Percentiles rank a stretch among this genome's conserved stretches.
phyloP scores from a whole-genome alignment of 768 basidiomycete species.

The Trichaptum fuscoviolaceum region DNA sequence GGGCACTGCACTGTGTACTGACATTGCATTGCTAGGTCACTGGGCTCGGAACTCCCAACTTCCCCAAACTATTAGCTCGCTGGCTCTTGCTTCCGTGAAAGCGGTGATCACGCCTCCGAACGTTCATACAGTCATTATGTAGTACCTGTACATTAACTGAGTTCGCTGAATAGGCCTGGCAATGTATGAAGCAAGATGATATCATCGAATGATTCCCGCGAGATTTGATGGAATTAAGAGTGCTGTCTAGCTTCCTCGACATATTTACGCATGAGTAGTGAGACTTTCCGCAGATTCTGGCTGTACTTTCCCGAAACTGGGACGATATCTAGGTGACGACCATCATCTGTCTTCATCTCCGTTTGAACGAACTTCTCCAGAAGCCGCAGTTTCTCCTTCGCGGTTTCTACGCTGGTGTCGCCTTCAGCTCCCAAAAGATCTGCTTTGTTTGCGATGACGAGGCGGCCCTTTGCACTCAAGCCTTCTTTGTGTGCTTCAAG shows the following conservation, averaged over 20 bases:
- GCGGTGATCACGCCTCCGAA: not conserved
- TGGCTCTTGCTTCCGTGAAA: constrained; percentile 35
- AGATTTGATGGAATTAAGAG: not conserved
- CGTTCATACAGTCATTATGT: not conserved
- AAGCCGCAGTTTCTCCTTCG: constrained; percentile 48
- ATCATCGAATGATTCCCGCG: not conserved
- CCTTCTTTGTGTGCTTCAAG: constrained; percentile 77
- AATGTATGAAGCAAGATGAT: not conserved
- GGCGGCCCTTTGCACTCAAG: constrained; percentile 67
- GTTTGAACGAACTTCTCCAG: constrained; percentile 53
- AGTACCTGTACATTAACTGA: not conserved
- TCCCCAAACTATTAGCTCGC: constrained; percentile 32
- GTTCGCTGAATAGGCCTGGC: not conserved
- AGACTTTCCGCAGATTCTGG: constrained; percentile 70
- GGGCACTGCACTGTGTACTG: constrained; percentile 31
- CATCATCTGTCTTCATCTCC: constrained; percentile 34
- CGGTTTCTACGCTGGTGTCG: constrained; percentile 41
- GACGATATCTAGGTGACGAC: constrained; percentile 56
- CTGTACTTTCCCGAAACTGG: constrained; percentile 83
- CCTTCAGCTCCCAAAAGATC: constrained; percentile 61
- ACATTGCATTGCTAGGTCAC: constrained; percentile 10
- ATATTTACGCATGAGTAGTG: constrained; percentile 62
- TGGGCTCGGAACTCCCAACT: constrained; percentile 41
- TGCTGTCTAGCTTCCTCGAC: constrained; percentile 43
- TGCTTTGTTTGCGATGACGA: constrained; percentile 94